Evolutionary conservation across 2,329 filamentous ascomycete species (phyloP).

Genomic region (Alternaria arbusti): DNA sequence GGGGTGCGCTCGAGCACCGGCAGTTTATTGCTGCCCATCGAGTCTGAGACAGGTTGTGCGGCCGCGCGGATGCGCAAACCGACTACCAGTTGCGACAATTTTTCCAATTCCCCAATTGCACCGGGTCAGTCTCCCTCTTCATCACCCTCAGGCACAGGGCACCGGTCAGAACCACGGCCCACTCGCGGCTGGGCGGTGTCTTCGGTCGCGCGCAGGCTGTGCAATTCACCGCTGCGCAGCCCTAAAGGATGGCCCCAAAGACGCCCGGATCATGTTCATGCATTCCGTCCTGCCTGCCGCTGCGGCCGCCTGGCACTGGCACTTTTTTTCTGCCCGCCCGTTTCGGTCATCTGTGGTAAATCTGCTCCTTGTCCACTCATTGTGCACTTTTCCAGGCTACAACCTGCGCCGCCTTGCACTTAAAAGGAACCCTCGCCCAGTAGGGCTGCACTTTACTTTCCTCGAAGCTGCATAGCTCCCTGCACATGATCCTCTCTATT

Average conservation of each 20-base stretch:
- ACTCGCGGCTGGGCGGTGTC: conserved; percentile 27
- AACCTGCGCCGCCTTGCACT: conserved; percentile 34
- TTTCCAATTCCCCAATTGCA: conserved; percentile 17
- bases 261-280: conserved; percentile 31
- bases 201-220: conserved; percentile 36
- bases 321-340: conserved; percentile 16
- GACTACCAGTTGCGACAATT: conserved; percentile 8
- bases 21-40: conserved; percentile 35
- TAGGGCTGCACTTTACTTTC: conserved; percentile 29
- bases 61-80: conserved; percentile 15
- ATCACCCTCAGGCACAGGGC: conserved; percentile 30
- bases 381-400: conserved; percentile 43
- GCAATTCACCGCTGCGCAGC: conserved; percentile 38
- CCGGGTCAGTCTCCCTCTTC: conserved; percentile 5
- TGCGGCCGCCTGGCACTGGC: conserved; percentile 35
- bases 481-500: conserved; percentile 34
- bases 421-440: conserved; percentile 32
- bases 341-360: conserved; percentile 21
- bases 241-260: conserved; percentile 28
- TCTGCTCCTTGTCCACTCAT: conserved; percentile 25
- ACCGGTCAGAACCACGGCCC: conserved; percentile 32
- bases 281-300: conserved; percentile 26
- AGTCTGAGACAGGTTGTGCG: conserved; percentile 25
- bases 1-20: conserved; percentile 19
- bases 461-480: conserved; percentile 27